These are phyloP conservation scores for Mucor mucedo DNA, from an alignment of 371 early-diverging fungal species.

Conservation along the genomic window DNA sequence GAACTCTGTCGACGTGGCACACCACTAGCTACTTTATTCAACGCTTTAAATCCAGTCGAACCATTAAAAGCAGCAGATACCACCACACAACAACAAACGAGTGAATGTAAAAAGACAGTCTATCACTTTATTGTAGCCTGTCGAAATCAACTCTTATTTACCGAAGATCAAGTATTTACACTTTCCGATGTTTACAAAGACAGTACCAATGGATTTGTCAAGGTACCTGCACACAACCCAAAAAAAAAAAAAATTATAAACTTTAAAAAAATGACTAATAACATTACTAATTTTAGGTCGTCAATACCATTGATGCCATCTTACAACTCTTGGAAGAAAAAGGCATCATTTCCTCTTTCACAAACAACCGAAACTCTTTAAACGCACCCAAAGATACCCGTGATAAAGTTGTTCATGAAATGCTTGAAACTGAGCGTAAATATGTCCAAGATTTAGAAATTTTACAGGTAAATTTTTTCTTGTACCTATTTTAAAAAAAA, in stretches of 20 bases:
- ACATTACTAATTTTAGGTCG: conserved; percentile 31
- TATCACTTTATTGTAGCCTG: conserved; percentile 84
- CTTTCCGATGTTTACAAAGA: conserved; percentile 90
- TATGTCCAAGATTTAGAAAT: conserved; percentile 91
- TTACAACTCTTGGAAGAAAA: conserved; percentile 70
- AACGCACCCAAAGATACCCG: conserved; percentile 78
- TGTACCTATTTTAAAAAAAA: background rate
- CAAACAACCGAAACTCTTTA: conserved; percentile 55
- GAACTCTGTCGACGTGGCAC: conserved; percentile 85
- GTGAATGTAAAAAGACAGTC: conserved; percentile 83
- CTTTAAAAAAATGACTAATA: background rate
- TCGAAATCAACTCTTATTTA: conserved; percentile 67
- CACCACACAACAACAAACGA: conserved; percentile 23
- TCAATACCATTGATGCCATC: conserved; percentile 74
- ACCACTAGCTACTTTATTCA: conserved; percentile 83
- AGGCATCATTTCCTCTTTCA: conserved; percentile 62
- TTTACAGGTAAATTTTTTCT: conserved; percentile 19
- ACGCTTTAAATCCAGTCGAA: conserved; percentile 69
- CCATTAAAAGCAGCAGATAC: conserved; percentile 59
- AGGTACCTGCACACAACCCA: conserved; percentile 61
- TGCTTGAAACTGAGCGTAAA: conserved; percentile 92
- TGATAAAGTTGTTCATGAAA: conserved; percentile 85
- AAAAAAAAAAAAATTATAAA: background rate
- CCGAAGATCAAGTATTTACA: conserved; percentile 83
- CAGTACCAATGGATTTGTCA: conserved; percentile 95